phyloP scores from a whole-genome alignment of 805 yeast species.

The Candida sakaeoensis region DNA sequence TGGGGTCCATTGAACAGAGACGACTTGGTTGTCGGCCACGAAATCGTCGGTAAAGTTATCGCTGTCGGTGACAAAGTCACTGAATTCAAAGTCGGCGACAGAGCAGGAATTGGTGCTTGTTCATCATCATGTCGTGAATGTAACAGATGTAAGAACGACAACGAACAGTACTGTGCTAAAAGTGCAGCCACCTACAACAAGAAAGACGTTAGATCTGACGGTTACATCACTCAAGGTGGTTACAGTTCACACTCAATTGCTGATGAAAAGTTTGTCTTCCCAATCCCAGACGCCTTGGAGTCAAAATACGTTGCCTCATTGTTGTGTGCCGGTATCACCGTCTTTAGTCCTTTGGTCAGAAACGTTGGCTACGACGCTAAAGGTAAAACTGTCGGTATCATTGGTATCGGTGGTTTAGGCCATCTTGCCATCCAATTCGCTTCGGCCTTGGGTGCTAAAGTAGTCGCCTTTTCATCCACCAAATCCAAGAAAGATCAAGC shows the following conservation, averaged over 20 bases:
- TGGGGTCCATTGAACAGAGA: slow-evolving; percentile 42
- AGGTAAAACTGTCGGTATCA: slow-evolving; percentile 49
- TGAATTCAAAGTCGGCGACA: slow-evolving; percentile 58
- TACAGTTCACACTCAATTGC: slow-evolving; percentile 47
- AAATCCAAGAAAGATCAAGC: slow-evolving; percentile 29
- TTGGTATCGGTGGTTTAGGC: slow-evolving; percentile 68
- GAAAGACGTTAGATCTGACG: slow-evolving; percentile 29
- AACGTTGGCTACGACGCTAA: slow-evolving; percentile 27
- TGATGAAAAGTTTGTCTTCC: slow-evolving; percentile 42
- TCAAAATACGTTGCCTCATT: slow-evolving; percentile 47
- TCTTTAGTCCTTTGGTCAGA: slow-evolving; percentile 47
- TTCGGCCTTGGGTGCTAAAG: slow-evolving; percentile 62
- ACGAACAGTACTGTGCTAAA: slow-evolving; percentile 49
- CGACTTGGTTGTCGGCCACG: slow-evolving; percentile 57
- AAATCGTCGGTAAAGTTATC: slow-evolving; percentile 60
- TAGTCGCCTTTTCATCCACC: slow-evolving; percentile 40
- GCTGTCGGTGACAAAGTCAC: slow-evolving; percentile 55
- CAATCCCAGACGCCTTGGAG: slow-evolving; percentile 45
- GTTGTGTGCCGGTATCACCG: slow-evolving; percentile 56
- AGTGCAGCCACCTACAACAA: slow-evolving; percentile 50
- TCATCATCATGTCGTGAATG: slow-evolving; percentile 61
- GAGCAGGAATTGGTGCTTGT: slow-evolving; percentile 81
- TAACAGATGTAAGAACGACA: slow-evolving; percentile 41
- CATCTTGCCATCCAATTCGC: slow-evolving; percentile 60
- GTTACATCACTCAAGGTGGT: slow-evolving; percentile 43